phyloP scores from a whole-genome alignment of 768 basidiomycete genomes.

The Lactarius quietus region DNA sequence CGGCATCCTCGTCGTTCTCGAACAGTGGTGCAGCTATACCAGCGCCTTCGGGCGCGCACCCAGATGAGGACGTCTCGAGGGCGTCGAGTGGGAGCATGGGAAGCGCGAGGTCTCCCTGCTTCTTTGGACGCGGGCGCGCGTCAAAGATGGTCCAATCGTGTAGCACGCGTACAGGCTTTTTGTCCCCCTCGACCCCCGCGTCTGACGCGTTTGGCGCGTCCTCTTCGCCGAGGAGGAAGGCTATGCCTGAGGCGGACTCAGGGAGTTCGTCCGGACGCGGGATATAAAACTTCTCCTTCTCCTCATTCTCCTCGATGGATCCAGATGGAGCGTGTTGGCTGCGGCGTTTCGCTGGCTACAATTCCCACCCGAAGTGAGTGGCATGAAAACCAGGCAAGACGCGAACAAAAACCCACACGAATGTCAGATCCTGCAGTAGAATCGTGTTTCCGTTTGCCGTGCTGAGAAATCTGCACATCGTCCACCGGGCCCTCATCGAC shows the following conservation, averaged over 20 bases:
- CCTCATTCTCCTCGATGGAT: neutral
- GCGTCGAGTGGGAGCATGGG: constrained; percentile 45
- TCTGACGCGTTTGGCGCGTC: constrained; percentile 18
- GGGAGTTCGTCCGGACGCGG: constrained; percentile 19
- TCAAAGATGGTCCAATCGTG: constrained; percentile 62
- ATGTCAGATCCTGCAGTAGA: neutral
- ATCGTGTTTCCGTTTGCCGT: constrained; percentile 1
- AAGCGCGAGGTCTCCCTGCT: constrained; percentile 36
- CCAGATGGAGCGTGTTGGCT: neutral
- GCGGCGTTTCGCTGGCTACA: constrained; percentile 14
- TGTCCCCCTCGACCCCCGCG: constrained; percentile 24
- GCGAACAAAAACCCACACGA: neutral
- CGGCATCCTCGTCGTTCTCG: constrained; percentile 35
- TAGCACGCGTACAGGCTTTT: constrained; percentile 55
- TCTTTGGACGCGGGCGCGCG: constrained; percentile 29
- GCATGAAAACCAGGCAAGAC: neutral
- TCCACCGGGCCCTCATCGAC: neutral
- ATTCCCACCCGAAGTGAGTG: neutral
- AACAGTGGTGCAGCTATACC: constrained; percentile 50
- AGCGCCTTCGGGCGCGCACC: constrained; percentile 45
- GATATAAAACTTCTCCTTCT: constrained; percentile 5
- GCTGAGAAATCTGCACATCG: neutral
- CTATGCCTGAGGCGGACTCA: constrained; percentile 12
- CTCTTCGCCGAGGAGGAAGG: constrained; percentile 32
- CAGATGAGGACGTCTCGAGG: constrained; percentile 32